Evolutionary conservation across 2,329 filamentous ascomycete genomes (phyloP).

Genomic region (Ploettnerulaceae sp.): DNA sequence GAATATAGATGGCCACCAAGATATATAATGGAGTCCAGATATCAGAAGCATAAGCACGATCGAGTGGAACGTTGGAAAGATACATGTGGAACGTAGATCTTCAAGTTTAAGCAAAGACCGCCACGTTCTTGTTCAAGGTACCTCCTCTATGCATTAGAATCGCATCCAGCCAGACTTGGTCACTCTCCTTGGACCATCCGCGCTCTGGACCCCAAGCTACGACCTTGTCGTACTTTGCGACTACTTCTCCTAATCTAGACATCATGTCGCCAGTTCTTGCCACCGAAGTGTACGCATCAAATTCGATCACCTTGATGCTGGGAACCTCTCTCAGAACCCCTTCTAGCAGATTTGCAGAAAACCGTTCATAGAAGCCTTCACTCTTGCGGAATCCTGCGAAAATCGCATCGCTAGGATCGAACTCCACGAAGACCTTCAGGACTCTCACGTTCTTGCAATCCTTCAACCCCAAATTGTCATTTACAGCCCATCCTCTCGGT

Average conservation of each 20-base stretch:
- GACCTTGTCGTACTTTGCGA: conserved; percentile 43
- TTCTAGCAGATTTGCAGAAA: conserved; percentile 53
- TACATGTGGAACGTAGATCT: too few relatives aligned
- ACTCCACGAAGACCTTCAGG: conserved; percentile 65
- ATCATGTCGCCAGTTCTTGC: conserved; percentile 62
- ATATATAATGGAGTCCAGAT: too few relatives aligned
- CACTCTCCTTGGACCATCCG: conserved; percentile 54
- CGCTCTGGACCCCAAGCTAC: conserved; percentile 65
- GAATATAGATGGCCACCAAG: too few relatives aligned
- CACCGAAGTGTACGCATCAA: conserved; percentile 65
- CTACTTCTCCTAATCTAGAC: conserved; percentile 51
- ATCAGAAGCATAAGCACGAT: too few relatives aligned
- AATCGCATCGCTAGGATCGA: conserved; percentile 62
- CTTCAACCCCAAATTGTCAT: conserved; percentile 55
- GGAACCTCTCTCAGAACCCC: conserved; percentile 54
- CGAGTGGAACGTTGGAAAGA: too few relatives aligned
- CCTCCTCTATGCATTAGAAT: conserved; percentile 20
- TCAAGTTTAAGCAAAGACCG: conserved; percentile 17
- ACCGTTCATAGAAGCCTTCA: conserved; percentile 66
- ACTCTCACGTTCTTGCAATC: conserved; percentile 56
- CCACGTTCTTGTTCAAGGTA: conserved; percentile 16
- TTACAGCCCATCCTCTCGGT: conserved; percentile 66
- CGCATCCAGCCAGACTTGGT: conserved; percentile 26
- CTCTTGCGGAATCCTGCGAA: conserved; percentile 59
- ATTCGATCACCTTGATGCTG: conserved; percentile 53